phyloP scores from a whole-genome alignment of 805 yeast species.

The Maudiozyma barnettii region DNA sequence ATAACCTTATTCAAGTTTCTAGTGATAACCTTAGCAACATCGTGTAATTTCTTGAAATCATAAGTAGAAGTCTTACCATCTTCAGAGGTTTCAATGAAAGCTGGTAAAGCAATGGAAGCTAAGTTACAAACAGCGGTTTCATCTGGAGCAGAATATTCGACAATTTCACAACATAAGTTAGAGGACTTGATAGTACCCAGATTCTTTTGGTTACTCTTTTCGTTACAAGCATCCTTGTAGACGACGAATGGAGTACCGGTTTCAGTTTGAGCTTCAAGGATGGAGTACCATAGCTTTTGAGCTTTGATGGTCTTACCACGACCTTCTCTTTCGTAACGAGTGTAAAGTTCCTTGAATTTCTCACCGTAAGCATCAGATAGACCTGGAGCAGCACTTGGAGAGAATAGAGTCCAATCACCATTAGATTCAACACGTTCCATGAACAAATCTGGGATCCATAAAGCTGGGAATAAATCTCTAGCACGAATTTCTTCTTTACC shows the following conservation, averaged over 20 bases:
- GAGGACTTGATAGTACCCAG: slow-evolving; percentile 89
- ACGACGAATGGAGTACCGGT: slow-evolving; percentile 94
- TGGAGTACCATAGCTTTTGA: slow-evolving; percentile 83
- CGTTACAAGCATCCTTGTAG: slow-evolving; percentile 86
- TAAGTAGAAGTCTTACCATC: slow-evolving; percentile 41
- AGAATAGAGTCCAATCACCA: slow-evolving; percentile 80
- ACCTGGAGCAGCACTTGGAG: slow-evolving; percentile 85
- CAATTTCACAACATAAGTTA: slow-evolving; percentile 88
- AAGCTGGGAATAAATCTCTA: slow-evolving; percentile 82
- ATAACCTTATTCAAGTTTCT: slow-evolving; percentile 74
- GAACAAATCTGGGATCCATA: slow-evolving; percentile 92
- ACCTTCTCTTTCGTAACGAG: slow-evolving; percentile 61
- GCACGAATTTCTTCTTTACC: slow-evolving; percentile 93
- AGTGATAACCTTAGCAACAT: slow-evolving; percentile 65
- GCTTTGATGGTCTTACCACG: slow-evolving; percentile 66
- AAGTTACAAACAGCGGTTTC: slow-evolving; percentile 94
- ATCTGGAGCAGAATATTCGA: slow-evolving; percentile 83
- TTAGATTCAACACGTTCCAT: slow-evolving; percentile 81
- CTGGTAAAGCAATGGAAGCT: slow-evolving; percentile 84
- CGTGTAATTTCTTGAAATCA: slow-evolving; percentile 68
- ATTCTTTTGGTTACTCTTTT: slow-evolving; percentile 82
- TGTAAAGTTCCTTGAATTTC: slow-evolving; percentile 65
- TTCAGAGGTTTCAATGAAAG: slow-evolving; percentile 46
- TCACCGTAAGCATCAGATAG: slow-evolving; percentile 75
- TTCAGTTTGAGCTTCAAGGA: slow-evolving; percentile 86